phyloP scores from a whole-genome alignment of 805 yeast species.

The Candida nitratophila region DNA sequence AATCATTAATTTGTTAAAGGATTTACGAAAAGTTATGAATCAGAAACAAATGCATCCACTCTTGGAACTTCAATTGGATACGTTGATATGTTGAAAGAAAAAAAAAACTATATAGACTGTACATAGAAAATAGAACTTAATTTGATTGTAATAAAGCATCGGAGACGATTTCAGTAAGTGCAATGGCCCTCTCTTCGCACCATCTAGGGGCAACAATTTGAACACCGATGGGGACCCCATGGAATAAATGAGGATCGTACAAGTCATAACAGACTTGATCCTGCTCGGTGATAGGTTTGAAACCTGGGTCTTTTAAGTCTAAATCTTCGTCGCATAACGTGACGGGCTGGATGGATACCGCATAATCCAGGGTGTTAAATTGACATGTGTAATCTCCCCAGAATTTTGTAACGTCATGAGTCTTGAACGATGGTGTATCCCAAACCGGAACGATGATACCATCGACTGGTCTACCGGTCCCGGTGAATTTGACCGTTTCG shows the following conservation, averaged over 20 bases:
- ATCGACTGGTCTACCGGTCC: constrained; percentile 35
- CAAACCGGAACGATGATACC: constrained; percentile 43
- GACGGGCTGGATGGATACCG: constrained; percentile 37
- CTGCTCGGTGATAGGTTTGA: constrained; percentile 22
- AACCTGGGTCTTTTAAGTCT: constrained; percentile 27
- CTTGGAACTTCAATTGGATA: background rate
- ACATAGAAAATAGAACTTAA: background rate
- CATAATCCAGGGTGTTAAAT: constrained; percentile 48
- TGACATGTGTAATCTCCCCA: constrained; percentile 47
- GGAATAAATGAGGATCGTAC: constrained; percentile 39
- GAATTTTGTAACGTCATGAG: constrained; percentile 32
- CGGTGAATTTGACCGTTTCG: constrained; percentile 24
- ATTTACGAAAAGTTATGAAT: background rate
- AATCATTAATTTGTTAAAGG: no score
- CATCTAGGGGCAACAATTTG: constrained; percentile 50
- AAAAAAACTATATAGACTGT: background rate
- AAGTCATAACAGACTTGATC: constrained; percentile 31
- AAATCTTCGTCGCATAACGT: constrained; percentile 30
- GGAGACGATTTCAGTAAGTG: constrained; percentile 20
- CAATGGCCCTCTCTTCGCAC: constrained; percentile 51
- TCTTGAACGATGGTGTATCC: constrained; percentile 32
- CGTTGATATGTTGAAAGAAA: background rate
- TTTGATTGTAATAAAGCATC: background rate
- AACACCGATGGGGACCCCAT: constrained; percentile 48
- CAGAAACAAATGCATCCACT: background rate